These are phyloP conservation scores for Carpinus fangiana DNA, from an alignment of 306 rosid genomes.

Conservation along the genomic window DNA sequence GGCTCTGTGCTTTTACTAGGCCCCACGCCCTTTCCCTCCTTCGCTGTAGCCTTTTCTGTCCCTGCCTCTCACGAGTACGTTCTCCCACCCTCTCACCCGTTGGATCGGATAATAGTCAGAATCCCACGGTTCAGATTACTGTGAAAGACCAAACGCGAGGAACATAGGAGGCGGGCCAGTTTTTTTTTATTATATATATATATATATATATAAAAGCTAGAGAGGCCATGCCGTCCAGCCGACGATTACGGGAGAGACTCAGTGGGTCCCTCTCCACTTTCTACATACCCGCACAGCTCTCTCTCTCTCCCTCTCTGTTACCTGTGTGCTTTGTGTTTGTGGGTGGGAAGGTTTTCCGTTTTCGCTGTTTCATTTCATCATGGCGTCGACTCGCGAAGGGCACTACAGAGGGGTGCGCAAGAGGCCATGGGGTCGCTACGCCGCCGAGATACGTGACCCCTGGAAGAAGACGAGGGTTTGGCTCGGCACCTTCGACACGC, in stretches of 20 bases:
- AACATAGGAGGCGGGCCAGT: neutral
- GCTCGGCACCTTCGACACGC: constrained; percentile 95
- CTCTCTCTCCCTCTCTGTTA: neutral
- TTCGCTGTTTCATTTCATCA: constrained; percentile 13
- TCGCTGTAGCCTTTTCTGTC: neutral
- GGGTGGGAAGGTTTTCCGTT: too few species aligned
- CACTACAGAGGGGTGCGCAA: constrained; percentile 90
- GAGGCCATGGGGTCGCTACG: constrained; percentile 99
- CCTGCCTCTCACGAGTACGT: constrained; percentile 10
- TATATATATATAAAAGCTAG: neutral
- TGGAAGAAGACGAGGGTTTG: constrained; percentile 98
- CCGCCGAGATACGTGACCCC: constrained; percentile 93
- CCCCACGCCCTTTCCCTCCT: constrained; percentile 11
- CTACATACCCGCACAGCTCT: constrained; percentile 8
- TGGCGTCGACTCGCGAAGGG: constrained; percentile 71
- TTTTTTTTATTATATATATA: neutral
- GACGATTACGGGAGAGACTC: constrained; percentile 85
- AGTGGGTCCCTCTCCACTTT: constrained; percentile 59
- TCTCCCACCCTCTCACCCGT: constrained; percentile 18
- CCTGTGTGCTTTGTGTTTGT: too few species aligned
- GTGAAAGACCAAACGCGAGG: neutral
- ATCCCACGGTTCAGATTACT: constrained; percentile 35
- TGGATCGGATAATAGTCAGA: neutral
- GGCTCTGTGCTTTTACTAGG: constrained; percentile 40
- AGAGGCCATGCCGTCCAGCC: constrained; percentile 65